These are phyloP conservation scores for Chondrostereum purpureum DNA, from an alignment of 1,284 basidiomycete species.

Conservation along the genomic window DNA sequence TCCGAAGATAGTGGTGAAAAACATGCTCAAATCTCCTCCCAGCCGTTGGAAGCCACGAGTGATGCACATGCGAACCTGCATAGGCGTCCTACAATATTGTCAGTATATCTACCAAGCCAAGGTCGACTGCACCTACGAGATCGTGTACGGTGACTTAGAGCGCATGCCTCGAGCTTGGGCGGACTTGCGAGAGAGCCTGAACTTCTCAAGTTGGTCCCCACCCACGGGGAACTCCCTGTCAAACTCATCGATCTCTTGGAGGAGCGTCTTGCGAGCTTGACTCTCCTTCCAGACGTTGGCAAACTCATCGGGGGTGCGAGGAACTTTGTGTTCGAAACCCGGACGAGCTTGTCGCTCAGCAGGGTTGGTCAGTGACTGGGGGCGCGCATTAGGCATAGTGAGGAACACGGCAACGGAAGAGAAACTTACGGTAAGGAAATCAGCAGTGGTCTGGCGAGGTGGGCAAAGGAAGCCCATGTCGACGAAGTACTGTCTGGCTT, in stretches of 20 bases:
- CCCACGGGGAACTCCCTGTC: constrained; percentile 26
- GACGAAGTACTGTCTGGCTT: constrained; percentile 40
- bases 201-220: constrained; percentile 28
- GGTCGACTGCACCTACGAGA: constrained; percentile 17
- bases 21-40: constrained; percentile 32
- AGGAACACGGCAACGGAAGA: no score
- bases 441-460: constrained; percentile 33
- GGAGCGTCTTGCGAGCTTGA: constrained; percentile 24
- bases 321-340: constrained; percentile 40
- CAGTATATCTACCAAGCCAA: constrained; percentile 8
- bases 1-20: constrained; percentile 10
- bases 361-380: constrained; percentile 48
- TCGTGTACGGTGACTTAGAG: constrained; percentile 26
- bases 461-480: constrained; percentile 37
- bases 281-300: constrained; percentile 26
- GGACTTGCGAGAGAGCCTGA: constrained; percentile 27
- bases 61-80: constrained; percentile 55
- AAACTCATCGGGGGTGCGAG: constrained; percentile 51
- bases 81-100: constrained; percentile 16
- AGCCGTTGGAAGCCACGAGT: constrained; percentile 49
- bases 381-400: constrained; percentile 26
- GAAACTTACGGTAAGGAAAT: constrained; percentile 16
- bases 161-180: constrained; percentile 31
- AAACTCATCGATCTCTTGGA: constrained; percentile 27
- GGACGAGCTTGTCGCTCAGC: constrained; percentile 41